Evolutionary conservation across 2,329 filamentous ascomycete species (phyloP), one percentile per base, ranked within the genome.

Genomic region (Claviceps sp.): DNA sequence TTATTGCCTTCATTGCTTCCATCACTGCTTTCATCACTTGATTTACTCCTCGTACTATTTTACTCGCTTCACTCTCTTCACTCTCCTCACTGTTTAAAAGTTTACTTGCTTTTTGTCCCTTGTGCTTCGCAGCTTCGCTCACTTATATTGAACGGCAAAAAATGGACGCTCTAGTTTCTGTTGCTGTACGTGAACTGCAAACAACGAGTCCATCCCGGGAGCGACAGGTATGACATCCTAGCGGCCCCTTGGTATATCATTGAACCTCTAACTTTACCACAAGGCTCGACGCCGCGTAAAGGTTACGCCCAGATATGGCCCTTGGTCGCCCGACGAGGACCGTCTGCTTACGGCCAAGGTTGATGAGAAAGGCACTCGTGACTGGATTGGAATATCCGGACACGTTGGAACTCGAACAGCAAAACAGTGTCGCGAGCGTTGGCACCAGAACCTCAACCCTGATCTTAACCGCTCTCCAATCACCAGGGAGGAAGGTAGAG

Each of bases 381-480:
- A 95, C 76, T 97, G 91, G 91, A 89, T 95, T 14, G 79, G 82
- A 58, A 94, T 96, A 62, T 82, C 90, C 34, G 73, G 82, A 51
- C 76, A 82, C 58, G 83, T 96, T 61, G 77, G 79, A 54, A 82
- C 85, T 26, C 81, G 91, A 56, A 88, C 88, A 24, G 85, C 91
- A 50, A 97, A 97, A 73, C 91, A 97, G 72, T 97, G 91, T 67
- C 82, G 91, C 54, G 91, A 97, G 71, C 79, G 91, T 47, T 97
- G 87, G 64, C 89, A 95, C 64, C 91, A 97, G 64, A 95, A 96
- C 66, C 76, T 97, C 46, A 95, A 89, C 67, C 84, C 85, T 1
- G 71, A 74, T 1, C 71, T 90, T 38, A 86, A 85, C 64, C 85
- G 87, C 61, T 77, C 82, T n/a, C 85, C 86, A 52, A 89, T 90